Percentiles rank a stretch among this genome's conserved stretches.
phyloP scores from a whole-genome alignment of 1,139 yeast species.

The Protomyces lactucae-debilis region DNA sequence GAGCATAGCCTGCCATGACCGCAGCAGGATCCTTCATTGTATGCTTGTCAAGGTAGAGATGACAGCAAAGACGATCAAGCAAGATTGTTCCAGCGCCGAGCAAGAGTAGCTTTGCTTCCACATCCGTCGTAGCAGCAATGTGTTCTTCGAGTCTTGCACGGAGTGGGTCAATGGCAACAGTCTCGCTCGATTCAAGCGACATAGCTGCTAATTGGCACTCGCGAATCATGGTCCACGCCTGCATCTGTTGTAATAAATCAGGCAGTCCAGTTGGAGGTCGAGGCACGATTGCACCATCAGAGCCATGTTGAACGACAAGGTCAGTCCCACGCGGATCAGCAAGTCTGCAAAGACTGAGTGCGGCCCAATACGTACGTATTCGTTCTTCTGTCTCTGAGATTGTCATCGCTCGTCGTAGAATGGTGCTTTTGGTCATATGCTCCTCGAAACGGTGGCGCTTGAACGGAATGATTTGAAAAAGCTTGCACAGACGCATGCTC shows the following conservation, averaged over 20 bases:
- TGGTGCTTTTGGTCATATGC: neutral
- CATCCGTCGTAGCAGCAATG: neutral
- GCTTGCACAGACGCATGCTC: neutral
- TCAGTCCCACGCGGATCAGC: neutral
- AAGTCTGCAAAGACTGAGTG: neutral
- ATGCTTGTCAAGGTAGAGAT: neutral
- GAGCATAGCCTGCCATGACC: neutral
- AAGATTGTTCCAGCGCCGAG: neutral
- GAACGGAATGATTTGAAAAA: neutral
- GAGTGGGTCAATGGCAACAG: neutral
- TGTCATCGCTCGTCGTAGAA: neutral
- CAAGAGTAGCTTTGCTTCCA: neutral
- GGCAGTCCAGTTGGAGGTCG: neutral
- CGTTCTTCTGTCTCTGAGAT: neutral
- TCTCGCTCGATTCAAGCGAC: neutral
- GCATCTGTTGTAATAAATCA: neutral
- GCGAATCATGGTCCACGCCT: neutral
- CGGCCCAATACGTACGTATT: neutral
- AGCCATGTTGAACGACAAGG: neutral
- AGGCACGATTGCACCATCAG: neutral
- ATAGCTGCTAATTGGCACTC: too few relatives aligned
- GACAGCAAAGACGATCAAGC: neutral
- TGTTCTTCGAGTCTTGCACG: neutral
- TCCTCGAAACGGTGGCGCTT: neutral
- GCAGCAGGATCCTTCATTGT: neutral